Conservation (phyloP, 495 filamentous ascomycete species). For the Trichocladium uniseriatum region DNA sequence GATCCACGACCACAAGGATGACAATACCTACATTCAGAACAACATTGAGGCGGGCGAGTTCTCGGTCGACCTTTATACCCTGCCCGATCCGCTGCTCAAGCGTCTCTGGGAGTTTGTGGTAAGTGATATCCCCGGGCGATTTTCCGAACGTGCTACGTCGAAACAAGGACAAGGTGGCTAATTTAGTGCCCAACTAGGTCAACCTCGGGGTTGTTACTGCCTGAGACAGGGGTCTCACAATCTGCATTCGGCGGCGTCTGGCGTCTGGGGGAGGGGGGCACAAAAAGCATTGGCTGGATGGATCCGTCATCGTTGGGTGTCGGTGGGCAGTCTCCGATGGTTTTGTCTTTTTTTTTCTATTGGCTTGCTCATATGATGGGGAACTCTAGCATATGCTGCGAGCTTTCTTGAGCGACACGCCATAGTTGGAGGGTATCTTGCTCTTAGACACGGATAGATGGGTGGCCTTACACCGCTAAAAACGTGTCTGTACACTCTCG, state of each 20-base stretch:
- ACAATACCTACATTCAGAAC: slow-evolving; percentile 91
- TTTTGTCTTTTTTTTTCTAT: not conserved
- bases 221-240: not conserved
- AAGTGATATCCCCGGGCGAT: slow-evolving; percentile 14
- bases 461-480: not conserved
- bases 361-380: not conserved
- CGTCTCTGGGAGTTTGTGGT: slow-evolving; percentile 85
- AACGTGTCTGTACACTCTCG: not conserved
- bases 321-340: not conserved
- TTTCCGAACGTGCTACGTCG: too few species aligned
- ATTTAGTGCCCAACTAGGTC: not conserved
- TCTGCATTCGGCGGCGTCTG: slow-evolving; percentile 12
- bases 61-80: slow-evolving; percentile 93
- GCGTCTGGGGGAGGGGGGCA: slow-evolving; percentile 4
- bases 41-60: slow-evolving; percentile 98
- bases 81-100: slow-evolving; percentile 73
- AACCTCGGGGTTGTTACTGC: slow-evolving; percentile 3
- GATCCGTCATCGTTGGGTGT: not conserved
- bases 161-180: not conserved
- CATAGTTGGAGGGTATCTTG: too few species aligned
- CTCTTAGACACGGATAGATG: not conserved
- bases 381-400: too few species aligned
- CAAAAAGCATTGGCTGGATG: slow-evolving; percentile 9
- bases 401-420: too few species aligned
- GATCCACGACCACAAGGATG: slow-evolving; percentile 91